Base-by-base conservation (phyloP, 1,284 basidiomycete species). In the Violaceomyces palustris region DNA sequence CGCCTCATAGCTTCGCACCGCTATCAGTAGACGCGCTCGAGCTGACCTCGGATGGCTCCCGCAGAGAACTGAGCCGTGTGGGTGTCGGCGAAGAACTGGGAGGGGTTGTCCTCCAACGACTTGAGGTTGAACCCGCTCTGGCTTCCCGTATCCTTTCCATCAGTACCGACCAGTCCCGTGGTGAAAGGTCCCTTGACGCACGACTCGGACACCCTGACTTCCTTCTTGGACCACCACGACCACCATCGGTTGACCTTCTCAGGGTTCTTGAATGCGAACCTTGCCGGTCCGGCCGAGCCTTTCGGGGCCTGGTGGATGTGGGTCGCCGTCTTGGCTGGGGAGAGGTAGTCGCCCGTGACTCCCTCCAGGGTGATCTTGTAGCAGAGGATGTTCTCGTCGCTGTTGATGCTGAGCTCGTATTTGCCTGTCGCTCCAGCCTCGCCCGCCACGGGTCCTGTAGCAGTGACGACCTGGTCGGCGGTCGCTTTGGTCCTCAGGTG, bases 111-210 rank as follows among this genome's bases (percentile, higher is more conserved):
- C 19, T 48, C 34, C 19, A 57, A 35, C 30, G 33, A n/a, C 17
- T 23, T 11, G 19, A 57, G 45, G 21, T 23, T 42, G 44, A 57
- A 57, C 18, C 54, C 54, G 19, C 28, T 32, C 9, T 42, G 21
- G n/a, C 24, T 28, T 15, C 54, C 45, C 7, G 51, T 50, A 43
- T 57, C 51, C 8, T 17, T 30, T 9, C 54, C 54, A 14, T 36
- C 33, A 11, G 36, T 42, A 29, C 31, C 21, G 24, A 39, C 18
- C 17, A 53, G 15, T 21, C 54, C 54, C 18, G 54, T 50, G 26
- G 52, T 55, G 42, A 52, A 55, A 24, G 52, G 52, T 2, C 52
- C 52, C 38, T 44, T 45, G 44, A 50, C 26, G 30, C 47, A 48
- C 6, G 35, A 32, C 11, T 12, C 15, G 15, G 21, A 17, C 14